phyloP scores from a whole-genome alignment of 345 rosid species.

The Brassica carinata region DNA sequence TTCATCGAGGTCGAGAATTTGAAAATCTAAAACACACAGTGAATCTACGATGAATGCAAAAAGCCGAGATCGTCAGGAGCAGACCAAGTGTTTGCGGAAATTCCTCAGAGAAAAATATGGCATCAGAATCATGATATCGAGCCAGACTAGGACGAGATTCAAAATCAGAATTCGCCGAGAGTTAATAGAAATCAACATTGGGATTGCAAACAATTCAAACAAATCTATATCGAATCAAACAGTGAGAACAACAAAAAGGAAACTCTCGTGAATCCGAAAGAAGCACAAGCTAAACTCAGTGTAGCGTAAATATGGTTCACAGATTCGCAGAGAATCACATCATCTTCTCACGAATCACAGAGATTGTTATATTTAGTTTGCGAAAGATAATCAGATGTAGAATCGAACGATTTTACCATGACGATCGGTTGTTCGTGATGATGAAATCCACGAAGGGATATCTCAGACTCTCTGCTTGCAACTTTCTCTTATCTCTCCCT shows the following conservation, averaged over 20 bases:
- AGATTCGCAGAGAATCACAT: not conserved
- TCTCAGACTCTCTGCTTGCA: not conserved
- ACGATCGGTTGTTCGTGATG: not conserved
- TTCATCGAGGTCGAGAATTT: not conserved
- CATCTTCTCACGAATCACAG: constrained; percentile 19
- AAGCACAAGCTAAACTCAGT: constrained; percentile 1
- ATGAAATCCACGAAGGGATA: not conserved
- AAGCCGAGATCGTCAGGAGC: not conserved
- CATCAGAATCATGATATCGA: not conserved
- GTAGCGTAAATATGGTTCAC: not conserved
- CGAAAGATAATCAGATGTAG: not conserved
- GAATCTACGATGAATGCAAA: not conserved
- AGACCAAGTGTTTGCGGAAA: constrained; percentile 31
- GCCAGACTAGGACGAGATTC: not conserved
- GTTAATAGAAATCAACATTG: not conserved
- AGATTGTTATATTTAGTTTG: not conserved
- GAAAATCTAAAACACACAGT: not conserved
- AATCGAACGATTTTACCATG: constrained; percentile 30
- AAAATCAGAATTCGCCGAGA: not conserved
- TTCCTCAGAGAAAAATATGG: constrained; percentile 13
- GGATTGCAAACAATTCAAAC: not conserved
- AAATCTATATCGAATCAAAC: constrained; percentile 5
- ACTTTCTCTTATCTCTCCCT: not conserved
- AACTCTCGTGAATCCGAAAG: not conserved
- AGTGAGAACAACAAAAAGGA: not conserved